phyloP scores from a whole-genome alignment of 352 stramenopile genomes.

The Globisporangium polare region DNA sequence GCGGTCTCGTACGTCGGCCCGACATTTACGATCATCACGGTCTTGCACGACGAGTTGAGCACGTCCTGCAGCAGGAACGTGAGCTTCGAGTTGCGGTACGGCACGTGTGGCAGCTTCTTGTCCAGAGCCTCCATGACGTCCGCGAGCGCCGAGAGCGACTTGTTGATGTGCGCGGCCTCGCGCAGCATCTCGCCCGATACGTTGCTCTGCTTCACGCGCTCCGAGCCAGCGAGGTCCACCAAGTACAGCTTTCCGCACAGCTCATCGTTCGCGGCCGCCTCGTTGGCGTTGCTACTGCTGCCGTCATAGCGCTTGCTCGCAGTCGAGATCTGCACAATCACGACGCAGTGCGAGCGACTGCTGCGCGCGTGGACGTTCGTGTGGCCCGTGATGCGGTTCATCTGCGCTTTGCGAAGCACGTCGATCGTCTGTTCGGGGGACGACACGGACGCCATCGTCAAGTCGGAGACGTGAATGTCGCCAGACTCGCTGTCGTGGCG shows the following conservation, averaged over 20 bases:
- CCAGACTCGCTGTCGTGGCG: constrained; percentile 59
- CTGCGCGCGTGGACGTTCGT: constrained; percentile 90
- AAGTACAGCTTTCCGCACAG: constrained; percentile 90
- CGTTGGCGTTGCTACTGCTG: constrained; percentile 31
- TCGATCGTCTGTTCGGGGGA: constrained; percentile 66
- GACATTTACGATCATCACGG: constrained; percentile 93
- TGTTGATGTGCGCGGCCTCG: constrained; percentile 85
- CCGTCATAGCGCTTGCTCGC: constrained; percentile 12
- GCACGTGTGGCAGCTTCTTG: constrained; percentile 90
- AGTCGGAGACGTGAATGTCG: constrained; percentile 69
- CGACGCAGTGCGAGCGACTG: constrained; percentile 90
- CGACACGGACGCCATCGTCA: constrained; percentile 68
- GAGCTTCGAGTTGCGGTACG: constrained; percentile 98
- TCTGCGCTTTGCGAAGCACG: constrained; percentile 58
- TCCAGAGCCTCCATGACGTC: constrained; percentile 92
- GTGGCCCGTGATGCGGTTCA: constrained; percentile 76
- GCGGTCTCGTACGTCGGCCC: constrained; percentile 78
- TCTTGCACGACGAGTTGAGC: constrained; percentile 88
- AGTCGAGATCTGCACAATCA: constrained; percentile 90
- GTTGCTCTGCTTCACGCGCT: constrained; percentile 90
- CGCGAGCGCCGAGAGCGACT: constrained; percentile 89
- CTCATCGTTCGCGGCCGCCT: constrained; percentile 28
- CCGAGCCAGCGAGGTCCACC: constrained; percentile 91
- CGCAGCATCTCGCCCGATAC: constrained; percentile 79
- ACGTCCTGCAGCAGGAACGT: constrained; percentile 96